Evolutionary conservation across 2,329 filamentous ascomycete species (phyloP), one percentile per base, ranked within the genome.

Genomic region (Chrysosphaeria jannelii): DNA sequence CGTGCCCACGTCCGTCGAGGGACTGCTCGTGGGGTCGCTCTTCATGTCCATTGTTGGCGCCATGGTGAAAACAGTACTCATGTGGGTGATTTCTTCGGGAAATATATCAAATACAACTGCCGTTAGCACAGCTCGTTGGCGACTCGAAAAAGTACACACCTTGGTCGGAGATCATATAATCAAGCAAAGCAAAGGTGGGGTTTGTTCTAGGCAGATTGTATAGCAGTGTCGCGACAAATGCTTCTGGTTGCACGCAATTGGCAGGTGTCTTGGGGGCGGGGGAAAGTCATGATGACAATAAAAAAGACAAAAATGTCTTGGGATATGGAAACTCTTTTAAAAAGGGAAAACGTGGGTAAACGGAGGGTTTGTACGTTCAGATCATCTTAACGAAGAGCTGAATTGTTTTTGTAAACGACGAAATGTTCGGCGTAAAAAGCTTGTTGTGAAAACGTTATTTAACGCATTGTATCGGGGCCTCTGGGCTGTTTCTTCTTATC

Each of bases 291-390:
- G n/a, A n/a, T n/a, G n/a, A n/a, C n/a, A n/a, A n/a, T n/a, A n/a
- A n/a, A n/a, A n/a, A n/a, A n/a, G n/a, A n/a, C n/a, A n/a, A n/a
- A n/a, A n/a, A n/a, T n/a, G n/a, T n/a, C n/a, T n/a, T n/a, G n/a
- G n/a, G n/a, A n/a, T n/a, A n/a, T n/a, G n/a, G n/a, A n/a, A n/a
- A n/a, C n/a, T n/a, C n/a, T n/a, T n/a, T n/a, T n/a, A n/a, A n/a
- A 43, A 48, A 46, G 44, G 16, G 16, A 18, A 43, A 49, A 57
- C 60, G 54, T 58, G 60, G 54, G 58, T 35, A 45, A 50, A 58
- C 53, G 49, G 48, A 44, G 48, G 53, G 50, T 47, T 53, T 53
- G 55, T 39, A 50, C 63, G 59, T 68, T 68, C 65, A 71, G 61
- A 40, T 59, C 57, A 46, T 57, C 59, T 58, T 47, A 37, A 47